Conservation (phyloP, 495 filamentous ascomycete genomes). For the Delitschia confertaspora region DNA sequence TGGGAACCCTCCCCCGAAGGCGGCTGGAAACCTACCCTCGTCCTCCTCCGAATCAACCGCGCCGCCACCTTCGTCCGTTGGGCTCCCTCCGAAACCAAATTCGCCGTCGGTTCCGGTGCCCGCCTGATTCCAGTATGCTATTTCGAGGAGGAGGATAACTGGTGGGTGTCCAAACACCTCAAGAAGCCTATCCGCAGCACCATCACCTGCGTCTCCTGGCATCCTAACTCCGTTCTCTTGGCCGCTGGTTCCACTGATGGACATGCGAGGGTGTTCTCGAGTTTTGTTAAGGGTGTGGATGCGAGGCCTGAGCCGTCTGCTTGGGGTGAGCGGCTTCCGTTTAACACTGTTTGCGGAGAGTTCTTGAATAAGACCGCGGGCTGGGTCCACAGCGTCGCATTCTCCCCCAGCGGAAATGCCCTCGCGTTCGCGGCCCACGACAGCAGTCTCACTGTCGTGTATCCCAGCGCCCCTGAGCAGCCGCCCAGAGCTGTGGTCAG, state of each 20-base stretch:
- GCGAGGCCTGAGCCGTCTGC: conserved; percentile 74
- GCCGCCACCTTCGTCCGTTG: conserved; percentile 95
- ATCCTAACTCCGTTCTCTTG: conserved; percentile 90
- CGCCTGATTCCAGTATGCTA: conserved; percentile 96
- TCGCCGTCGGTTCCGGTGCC: conserved; percentile 92
- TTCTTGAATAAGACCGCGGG: conserved; percentile 90
- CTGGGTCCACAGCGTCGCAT: conserved; percentile 86
- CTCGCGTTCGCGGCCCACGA: conserved; percentile 90
- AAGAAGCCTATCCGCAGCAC: conserved; percentile 98
- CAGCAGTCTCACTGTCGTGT: conserved; percentile 91
- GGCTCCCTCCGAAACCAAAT: conserved; percentile 94
- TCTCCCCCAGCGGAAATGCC: conserved; percentile 84
- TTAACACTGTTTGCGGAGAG: conserved; percentile 97
- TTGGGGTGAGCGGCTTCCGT: conserved; percentile 92
- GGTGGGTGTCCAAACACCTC: conserved; percentile 99
- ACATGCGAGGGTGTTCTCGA: conserved; percentile 91
- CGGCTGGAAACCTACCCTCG: conserved; percentile 94
- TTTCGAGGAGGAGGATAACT: conserved; percentile 97
- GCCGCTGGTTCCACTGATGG: conserved; percentile 93
- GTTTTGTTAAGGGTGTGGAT: conserved; percentile 93
- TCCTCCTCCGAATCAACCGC: conserved; percentile 92
- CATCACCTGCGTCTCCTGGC: conserved; percentile 88
- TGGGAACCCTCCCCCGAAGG: conserved; percentile 87
- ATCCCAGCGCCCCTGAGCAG: conserved; percentile 85
- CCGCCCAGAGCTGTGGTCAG: conserved; percentile 81